Percentiles rank a stretch among this genome's conserved stretches.
Conservation (phyloP, 129 eudicot species). For the Mikania micrantha region DNA sequence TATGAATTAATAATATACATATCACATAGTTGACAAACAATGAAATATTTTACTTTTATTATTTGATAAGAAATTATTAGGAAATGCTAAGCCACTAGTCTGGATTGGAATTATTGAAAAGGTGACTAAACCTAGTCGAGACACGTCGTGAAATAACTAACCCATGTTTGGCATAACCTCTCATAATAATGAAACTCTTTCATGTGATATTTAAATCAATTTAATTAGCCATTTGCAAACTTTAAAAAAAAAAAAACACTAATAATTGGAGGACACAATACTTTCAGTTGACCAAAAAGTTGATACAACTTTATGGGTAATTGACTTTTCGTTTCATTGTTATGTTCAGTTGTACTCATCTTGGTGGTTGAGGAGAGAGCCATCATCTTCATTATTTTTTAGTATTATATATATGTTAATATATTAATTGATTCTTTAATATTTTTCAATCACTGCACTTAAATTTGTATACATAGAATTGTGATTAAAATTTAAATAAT, state of each 20-base stretch:
- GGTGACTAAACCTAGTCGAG: background rate
- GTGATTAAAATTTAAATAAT: no score
- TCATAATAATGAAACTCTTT: background rate
- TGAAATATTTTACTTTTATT: background rate
- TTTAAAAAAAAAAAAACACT: background rate
- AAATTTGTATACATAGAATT: no score
- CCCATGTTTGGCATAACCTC: constrained; percentile 21
- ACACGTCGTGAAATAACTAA: constrained; percentile 3
- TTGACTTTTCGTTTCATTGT: no score
- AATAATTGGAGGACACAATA: background rate
- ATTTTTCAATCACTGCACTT: no score
- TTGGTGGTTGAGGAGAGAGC: no score
- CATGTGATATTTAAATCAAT: background rate
- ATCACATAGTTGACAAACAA: background rate
- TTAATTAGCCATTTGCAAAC: background rate
- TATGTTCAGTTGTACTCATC: no score
- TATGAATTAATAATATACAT: background rate
- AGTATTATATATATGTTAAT: no score
- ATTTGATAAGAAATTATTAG: background rate
- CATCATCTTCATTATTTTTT: no score
- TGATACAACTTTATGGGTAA: background rate
- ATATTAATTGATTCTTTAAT: no score
- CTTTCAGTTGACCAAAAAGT: background rate
- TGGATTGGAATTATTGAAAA: background rate
- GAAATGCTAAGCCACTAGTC: background rate